phyloP scores from a whole-genome alignment of 306 rosid species.

The Inga laurina region DNA sequence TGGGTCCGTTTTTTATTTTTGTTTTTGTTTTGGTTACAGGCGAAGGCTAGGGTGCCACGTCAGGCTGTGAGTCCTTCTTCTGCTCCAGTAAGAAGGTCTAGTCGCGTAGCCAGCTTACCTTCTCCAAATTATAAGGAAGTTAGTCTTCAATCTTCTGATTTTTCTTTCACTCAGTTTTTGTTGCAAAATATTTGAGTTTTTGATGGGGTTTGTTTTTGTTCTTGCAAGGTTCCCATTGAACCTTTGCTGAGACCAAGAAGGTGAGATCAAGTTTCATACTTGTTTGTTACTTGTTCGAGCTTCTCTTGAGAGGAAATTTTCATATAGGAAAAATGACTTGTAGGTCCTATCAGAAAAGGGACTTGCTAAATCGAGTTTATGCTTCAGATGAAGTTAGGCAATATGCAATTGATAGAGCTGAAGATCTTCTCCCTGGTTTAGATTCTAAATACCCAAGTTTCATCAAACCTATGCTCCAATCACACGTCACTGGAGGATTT shows the following conservation, averaged over 20 bases:
- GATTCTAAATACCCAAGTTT: background rate
- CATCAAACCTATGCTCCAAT: slow-evolving; percentile 7
- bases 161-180: background rate
- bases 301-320: background rate
- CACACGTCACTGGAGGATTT: slow-evolving; percentile 17
- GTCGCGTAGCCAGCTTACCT: background rate
- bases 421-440: background rate
- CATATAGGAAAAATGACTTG: background rate
- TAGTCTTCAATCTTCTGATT: background rate
- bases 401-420: slow-evolving; percentile 17
- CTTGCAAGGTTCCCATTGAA: background rate
- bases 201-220: background rate
- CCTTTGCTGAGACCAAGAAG: slow-evolving; percentile 10
- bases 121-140: slow-evolving; percentile 10
- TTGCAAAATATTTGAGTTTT: background rate
- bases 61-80: slow-evolving; percentile 4
- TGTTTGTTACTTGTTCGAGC: background rate
- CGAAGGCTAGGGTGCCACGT: background rate
- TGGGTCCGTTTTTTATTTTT: background rate
- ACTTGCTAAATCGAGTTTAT: slow-evolving; percentile 7
- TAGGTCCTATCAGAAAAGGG: background rate
- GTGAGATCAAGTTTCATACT: slow-evolving; percentile 7
- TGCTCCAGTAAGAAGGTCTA: background rate
- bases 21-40: background rate
- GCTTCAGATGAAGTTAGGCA: slow-evolving; percentile 21